Evolutionary conservation across 139 green algal genomes (phyloP).

Genomic region (Gonium pectorale): DNA sequence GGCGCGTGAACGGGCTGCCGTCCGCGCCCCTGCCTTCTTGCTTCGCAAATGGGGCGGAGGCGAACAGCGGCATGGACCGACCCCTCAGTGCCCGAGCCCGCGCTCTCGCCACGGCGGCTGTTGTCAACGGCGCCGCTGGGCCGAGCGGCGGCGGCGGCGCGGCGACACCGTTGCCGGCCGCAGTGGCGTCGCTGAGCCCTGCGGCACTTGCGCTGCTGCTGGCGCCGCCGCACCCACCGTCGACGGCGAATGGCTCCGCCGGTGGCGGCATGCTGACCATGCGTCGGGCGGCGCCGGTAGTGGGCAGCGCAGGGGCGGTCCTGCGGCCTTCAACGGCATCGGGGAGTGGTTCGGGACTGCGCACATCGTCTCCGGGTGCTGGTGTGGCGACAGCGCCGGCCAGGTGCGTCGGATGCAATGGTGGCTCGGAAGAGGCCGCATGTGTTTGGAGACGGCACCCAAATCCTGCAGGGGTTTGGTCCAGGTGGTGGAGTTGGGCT

Average conservation of each 20-base stretch:
- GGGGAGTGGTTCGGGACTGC: neutral
- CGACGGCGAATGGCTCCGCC: neutral
- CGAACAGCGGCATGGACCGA: neutral
- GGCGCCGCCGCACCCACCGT: neutral
- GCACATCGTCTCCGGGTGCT: no score
- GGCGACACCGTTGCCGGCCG: neutral
- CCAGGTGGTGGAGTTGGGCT: no score
- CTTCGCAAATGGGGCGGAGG: neutral
- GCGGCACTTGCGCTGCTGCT: constrained; percentile 24
- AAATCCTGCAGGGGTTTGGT: no score
- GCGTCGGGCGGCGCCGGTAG: neutral
- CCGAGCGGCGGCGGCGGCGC: neutral
- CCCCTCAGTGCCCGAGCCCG: constrained; percentile 14
- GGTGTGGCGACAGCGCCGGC: neutral
- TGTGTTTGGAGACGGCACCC: no score
- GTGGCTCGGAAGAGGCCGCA: no score
- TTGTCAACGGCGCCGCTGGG: neutral
- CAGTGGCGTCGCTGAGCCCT: constrained; percentile 11
- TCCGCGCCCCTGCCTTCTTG: neutral
- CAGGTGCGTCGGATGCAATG: no score
- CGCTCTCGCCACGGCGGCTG: neutral
- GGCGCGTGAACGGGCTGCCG: no score
- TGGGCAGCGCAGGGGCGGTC: neutral
- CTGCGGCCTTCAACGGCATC: constrained; percentile 21
- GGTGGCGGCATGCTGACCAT: neutral